Percentiles rank a stretch among this genome's conserved stretches.
These are phyloP conservation scores for Mrakia blollopis DNA, from an alignment of 768 basidiomycete species.

Conservation along the genomic window DNA sequence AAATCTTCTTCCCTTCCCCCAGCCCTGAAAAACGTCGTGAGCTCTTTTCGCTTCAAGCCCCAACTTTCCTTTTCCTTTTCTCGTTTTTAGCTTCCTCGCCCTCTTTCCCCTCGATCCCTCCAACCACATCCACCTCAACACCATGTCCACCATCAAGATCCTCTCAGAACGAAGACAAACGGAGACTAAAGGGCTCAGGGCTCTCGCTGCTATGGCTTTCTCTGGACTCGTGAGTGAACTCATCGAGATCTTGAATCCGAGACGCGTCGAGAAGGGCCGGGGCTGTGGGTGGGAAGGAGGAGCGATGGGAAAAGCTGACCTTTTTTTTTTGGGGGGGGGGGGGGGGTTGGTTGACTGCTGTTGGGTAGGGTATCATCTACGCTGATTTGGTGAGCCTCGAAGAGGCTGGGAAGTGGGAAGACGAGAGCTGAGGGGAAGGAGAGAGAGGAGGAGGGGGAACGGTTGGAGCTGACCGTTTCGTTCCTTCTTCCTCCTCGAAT, in stretches of 20 bases:
- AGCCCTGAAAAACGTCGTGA: no score
- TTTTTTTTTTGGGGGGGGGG: no score
- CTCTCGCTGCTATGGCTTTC: neutral
- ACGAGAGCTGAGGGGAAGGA: no score
- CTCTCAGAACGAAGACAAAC: neutral
- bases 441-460: neutral
- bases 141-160: neutral
- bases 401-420: no score
- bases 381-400: constrained; percentile 45
- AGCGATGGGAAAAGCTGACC: neutral
- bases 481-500: neutral
- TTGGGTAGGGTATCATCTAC: constrained; percentile 47
- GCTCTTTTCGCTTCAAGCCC: no score
- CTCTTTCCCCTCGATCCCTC: neutral
- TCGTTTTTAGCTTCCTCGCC: neutral
- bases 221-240: neutral
- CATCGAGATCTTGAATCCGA: neutral
- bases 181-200: neutral
- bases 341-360: neutral
- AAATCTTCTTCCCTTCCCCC: no score
- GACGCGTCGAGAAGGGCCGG: neutral
- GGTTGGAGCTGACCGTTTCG: neutral
- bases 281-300: neutral
- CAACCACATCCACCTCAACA: neutral
- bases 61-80: no score